Percentiles rank a stretch among this genome's conserved stretches.
Evolutionary conservation across 495 filamentous ascomycete species (phyloP).

Genomic region (Annulohypoxylon moriforme): DNA sequence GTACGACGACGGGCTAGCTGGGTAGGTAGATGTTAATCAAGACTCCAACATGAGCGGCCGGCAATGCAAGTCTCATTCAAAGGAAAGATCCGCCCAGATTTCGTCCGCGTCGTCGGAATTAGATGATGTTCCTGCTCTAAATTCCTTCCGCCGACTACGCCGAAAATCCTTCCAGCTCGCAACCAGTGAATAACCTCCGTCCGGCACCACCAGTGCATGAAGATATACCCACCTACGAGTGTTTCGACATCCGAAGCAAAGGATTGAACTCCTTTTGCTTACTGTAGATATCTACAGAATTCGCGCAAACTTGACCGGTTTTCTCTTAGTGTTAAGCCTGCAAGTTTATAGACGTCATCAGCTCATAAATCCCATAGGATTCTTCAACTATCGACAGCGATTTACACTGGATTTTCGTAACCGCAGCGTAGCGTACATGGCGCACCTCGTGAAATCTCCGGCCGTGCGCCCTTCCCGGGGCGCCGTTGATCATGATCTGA

Average conservation of each 20-base stretch:
- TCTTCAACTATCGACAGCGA: constrained; percentile 12
- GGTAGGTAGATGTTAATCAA: too few species aligned
- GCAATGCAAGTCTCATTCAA: constrained; percentile 7
- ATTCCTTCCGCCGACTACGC: constrained; percentile 7
- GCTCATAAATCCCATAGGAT: neutral
- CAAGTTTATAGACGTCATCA: constrained; percentile 19
- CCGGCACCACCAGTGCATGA: constrained; percentile 10
- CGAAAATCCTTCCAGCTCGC: constrained; percentile 21
- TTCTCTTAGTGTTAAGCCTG: neutral
- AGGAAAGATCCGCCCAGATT: constrained; percentile 11
- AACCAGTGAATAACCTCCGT: constrained; percentile 23
- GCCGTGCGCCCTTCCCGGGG: constrained; percentile 37
- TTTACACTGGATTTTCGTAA: constrained; percentile 8
- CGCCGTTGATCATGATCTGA: constrained; percentile 41
- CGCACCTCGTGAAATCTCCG: constrained; percentile 37
- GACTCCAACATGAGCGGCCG: constrained; percentile 8
- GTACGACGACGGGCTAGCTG: neutral
- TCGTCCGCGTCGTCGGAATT: constrained; percentile 19
- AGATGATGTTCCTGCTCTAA: constrained; percentile 5
- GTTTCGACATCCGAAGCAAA: constrained; percentile 10
- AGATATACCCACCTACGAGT: neutral
- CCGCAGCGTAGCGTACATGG: constrained; percentile 11
- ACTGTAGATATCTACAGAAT: constrained; percentile 14
- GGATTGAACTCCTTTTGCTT: constrained; percentile 24
- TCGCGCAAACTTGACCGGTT: constrained; percentile 6